Conservation (phyloP, 2,329 filamentous ascomycete species). For the Fusarium sp. region DNA sequence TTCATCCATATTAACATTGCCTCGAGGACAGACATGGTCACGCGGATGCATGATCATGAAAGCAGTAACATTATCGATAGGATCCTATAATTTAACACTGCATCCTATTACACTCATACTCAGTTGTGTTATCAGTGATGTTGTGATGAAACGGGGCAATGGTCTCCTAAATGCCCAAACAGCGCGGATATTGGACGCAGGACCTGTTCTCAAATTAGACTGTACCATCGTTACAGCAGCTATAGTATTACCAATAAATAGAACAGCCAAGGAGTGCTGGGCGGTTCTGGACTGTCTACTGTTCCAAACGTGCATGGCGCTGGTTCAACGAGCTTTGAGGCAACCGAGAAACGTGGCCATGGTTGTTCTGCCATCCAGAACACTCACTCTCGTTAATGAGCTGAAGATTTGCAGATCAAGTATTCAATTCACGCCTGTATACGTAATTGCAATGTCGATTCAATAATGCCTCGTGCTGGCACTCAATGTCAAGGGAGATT, state of each 20-base stretch:
- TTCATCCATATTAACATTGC: background rate
- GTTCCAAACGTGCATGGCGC: background rate
- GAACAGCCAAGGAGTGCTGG: background rate
- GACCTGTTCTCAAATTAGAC: conserved; percentile 2
- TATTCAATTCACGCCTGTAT: conserved; percentile 14
- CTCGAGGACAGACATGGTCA: background rate
- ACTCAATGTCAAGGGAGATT: conserved; percentile 28
- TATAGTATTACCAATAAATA: background rate
- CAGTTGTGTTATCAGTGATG: background rate
- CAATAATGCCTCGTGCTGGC: conserved; percentile 22
- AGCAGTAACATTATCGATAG: background rate
- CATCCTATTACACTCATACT: background rate
- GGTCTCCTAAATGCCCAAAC: background rate
- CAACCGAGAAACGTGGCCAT: conserved; percentile 11
- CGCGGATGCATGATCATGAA: background rate
- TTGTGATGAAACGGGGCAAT: conserved; percentile 12
- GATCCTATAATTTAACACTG: background rate
- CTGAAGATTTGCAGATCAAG: background rate
- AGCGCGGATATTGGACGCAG: background rate
- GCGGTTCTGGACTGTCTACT: background rate
- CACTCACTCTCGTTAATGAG: background rate
- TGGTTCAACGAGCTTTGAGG: background rate
- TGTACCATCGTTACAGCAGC: background rate
- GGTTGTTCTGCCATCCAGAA: background rate
- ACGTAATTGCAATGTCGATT: conserved; percentile 29